Conservation (phyloP, 2,329 filamentous ascomycete genomes). For the Aureobasidium sp. region DNA sequence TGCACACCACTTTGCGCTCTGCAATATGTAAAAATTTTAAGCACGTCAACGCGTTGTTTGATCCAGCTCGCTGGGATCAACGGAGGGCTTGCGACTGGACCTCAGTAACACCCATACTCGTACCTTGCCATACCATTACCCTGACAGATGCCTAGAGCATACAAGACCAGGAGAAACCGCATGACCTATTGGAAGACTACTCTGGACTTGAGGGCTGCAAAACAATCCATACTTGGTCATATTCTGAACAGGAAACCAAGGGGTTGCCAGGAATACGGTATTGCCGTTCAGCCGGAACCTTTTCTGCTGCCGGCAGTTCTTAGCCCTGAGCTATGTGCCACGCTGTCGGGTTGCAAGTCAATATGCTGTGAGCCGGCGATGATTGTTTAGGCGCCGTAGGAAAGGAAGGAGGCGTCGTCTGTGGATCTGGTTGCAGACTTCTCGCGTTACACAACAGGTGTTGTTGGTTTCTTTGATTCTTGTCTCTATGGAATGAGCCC, state of each 20-base stretch:
- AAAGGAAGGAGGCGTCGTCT: not conserved
- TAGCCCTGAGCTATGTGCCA: conserved; percentile 8
- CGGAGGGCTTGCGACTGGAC: not conserved
- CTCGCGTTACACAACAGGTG: conserved; percentile 5
- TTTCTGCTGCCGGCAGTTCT: conserved; percentile 11
- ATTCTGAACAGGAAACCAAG: not conserved
- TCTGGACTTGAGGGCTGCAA: not conserved
- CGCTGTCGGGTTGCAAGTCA: conserved; percentile 9
- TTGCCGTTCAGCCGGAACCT: not conserved
- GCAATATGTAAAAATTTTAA: no score
- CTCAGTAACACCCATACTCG: not conserved
- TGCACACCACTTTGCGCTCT: not conserved
- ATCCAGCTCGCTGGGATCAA: not conserved
- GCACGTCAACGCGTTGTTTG: conserved; percentile 1
- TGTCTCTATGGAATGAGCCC: conserved; percentile 1
- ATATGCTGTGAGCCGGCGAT: conserved; percentile 10
- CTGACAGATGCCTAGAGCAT: not conserved
- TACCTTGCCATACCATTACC: not conserved
- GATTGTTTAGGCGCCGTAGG: not conserved
- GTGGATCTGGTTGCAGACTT: not conserved
- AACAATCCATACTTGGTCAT: not conserved
- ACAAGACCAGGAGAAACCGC: not conserved
- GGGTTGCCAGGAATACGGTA: conserved; percentile 3
- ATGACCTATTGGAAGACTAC: not conserved
- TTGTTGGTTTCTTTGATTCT: not conserved